Conservation (phyloP, 352 stramenopile genomes). For the Pythium brachiatum region DNA sequence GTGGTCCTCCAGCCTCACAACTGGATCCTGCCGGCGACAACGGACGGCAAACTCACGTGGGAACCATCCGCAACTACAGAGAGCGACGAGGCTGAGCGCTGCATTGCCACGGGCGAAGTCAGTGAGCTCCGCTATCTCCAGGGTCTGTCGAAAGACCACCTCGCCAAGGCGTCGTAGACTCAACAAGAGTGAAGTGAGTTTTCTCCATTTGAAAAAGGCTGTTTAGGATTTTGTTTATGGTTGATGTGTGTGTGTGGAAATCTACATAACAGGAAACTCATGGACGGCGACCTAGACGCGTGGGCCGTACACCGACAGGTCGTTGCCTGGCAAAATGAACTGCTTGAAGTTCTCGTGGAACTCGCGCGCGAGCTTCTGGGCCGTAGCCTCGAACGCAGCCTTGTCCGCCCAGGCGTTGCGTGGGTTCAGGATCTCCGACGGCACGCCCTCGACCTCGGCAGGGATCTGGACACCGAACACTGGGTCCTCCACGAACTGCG, state of each 20-base stretch:
- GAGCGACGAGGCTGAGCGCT: slow-evolving; percentile 6
- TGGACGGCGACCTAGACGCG: slow-evolving; percentile 33
- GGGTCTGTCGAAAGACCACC: slow-evolving; percentile 26
- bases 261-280: slow-evolving; percentile 17
- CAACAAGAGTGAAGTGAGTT: neutral
- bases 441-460: slow-evolving; percentile 57
- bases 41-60: slow-evolving; percentile 6
- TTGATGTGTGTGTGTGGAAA: neutral
- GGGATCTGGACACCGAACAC: slow-evolving; percentile 76
- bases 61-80: neutral
- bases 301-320: slow-evolving; percentile 63
- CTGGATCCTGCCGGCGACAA: neutral
- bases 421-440: slow-evolving; percentile 72
- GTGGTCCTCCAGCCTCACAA: slow-evolving; percentile 17
- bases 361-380: slow-evolving; percentile 67
- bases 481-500: slow-evolving; percentile 64
- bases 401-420: slow-evolving; percentile 80
- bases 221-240: slow-evolving; percentile 6
- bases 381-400: slow-evolving; percentile 69
- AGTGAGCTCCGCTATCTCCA: slow-evolving; percentile 52
- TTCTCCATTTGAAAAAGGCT: slow-evolving; percentile 1
- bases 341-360: slow-evolving; percentile 87
- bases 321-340: slow-evolving; percentile 76
- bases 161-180: neutral
- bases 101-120: slow-evolving; percentile 32